Conservation (phyloP, 164 flowering plant genomes). For the Nymphaea colorata region DNA sequence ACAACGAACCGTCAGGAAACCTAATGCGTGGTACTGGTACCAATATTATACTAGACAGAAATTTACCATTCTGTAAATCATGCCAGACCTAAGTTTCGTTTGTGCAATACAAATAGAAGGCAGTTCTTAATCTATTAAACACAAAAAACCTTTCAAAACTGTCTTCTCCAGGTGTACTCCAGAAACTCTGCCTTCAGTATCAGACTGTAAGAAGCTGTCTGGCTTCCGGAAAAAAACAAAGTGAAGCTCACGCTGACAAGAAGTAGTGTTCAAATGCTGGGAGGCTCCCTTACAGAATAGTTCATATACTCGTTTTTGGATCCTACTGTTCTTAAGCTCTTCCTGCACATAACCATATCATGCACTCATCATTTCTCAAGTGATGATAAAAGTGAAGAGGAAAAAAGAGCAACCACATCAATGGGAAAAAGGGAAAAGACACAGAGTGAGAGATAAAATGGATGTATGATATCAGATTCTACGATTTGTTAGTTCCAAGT, state of each 20-base stretch:
- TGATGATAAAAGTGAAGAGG: no score
- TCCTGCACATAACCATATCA: slow-evolving; percentile 40
- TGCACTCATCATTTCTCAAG: no score
- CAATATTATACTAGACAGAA: no score
- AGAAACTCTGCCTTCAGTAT: slow-evolving; percentile 31
- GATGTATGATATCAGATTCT: no score
- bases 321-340: slow-evolving; percentile 77
- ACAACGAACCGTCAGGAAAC: not conserved
- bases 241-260: slow-evolving; percentile 70
- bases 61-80: no score
- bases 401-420: no score
- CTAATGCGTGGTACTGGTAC: not conserved
- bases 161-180: slow-evolving; percentile 79
- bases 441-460: no score
- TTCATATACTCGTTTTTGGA: slow-evolving; percentile 65
- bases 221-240: slow-evolving; percentile 82
- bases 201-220: slow-evolving; percentile 50
- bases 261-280: slow-evolving; percentile 17
- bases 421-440: no score
- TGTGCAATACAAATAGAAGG: not conserved
- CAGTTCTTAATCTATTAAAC: not conserved
- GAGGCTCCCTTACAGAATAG: slow-evolving; percentile 78
- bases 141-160: slow-evolving; percentile 44
- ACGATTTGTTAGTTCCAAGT: no score
- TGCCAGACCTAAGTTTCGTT: not conserved